phyloP scores from a whole-genome alignment of 805 yeast genomes.

The Wickerhamiella kazuoi region DNA sequence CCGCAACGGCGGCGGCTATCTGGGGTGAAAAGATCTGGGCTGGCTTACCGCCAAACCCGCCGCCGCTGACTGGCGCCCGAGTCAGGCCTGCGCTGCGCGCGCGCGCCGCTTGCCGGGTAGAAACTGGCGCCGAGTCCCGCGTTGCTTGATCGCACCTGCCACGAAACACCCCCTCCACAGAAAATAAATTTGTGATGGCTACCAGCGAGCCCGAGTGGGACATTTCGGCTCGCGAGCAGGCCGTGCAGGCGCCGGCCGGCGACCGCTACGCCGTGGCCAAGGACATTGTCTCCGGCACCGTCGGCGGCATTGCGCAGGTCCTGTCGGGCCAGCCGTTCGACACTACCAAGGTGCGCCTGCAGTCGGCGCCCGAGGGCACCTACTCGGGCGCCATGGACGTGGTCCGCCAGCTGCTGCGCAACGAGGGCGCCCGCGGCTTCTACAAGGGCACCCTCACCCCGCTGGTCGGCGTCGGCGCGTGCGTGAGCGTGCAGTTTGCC shows the following conservation, averaged over 20 bases:
- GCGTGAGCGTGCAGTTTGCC: slow-evolving; percentile 91
- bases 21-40: too few species aligned
- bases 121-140: too few species aligned
- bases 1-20: too few species aligned
- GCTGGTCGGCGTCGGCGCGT: slow-evolving; percentile 85
- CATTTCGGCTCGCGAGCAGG: slow-evolving; percentile 9
- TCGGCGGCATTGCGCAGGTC: slow-evolving; percentile 93
- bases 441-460: slow-evolving; percentile 93
- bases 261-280: slow-evolving; percentile 34
- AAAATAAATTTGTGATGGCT: neutral
- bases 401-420: slow-evolving; percentile 44
- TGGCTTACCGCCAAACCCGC: too few species aligned
- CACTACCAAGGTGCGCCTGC: slow-evolving; percentile 82
- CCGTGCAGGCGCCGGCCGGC: slow-evolving; percentile 6
- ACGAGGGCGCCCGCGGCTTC: slow-evolving; percentile 76
- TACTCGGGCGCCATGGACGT: slow-evolving; percentile 65
- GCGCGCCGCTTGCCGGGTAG: too few species aligned
- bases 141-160: too few species aligned
- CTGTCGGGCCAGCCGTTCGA: slow-evolving; percentile 93
- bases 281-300: slow-evolving; percentile 79
- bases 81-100: too few species aligned
- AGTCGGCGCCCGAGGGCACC: slow-evolving; percentile 65
- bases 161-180: too few species aligned
- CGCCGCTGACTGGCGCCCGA: too few species aligned
- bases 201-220: slow-evolving; percentile 8